Evolutionary conservation across 441 rosid species (phyloP), one percentile per base, ranked within the genome.

Genomic region (Kokia cookei): DNA sequence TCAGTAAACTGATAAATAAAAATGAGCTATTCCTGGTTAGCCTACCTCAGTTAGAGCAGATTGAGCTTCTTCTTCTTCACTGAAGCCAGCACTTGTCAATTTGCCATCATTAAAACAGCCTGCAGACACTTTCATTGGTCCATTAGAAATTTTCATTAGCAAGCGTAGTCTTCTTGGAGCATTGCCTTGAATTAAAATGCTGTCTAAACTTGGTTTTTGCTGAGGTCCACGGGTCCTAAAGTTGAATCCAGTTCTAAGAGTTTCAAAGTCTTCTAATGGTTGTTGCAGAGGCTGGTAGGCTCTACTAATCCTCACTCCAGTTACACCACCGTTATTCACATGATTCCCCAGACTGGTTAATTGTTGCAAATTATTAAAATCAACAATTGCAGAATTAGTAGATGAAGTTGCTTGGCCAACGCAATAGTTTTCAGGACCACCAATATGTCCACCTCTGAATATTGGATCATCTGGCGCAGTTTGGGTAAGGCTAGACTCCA

Each of bases 141-240:
- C 73, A 9, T 32, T 65, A 7, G 84, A 47, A 54, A 0, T 58
- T 7, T 75, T 64, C 5, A 73, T 24, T 65, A 75, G 87, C 75
- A 92, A 82, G 22, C 82, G 88, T 47, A 94, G 66, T 86, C 98
- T 88, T 82, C 96, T 91, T 47, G 84, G 79, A 73, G 97, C 98
- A 79, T 87, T 86, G 63, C 96, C 98, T 80, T 89, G 96, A 75
- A 12, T 7, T 54, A 51, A 71, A 35, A 71, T 48, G 72, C 19
- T 12, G 29, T 77, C 86, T 2, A 79, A 54, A 77, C 62, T 65
- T 22, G 80, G 71, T 11, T 10, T 77, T n/a, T 63, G 50, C 67
- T 74, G 87, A 81, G 83, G 73, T 73, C 80, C 93, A 60, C 83
- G 84, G 68, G 82, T 15, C 79, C 91, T 86, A 66, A 83, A 83